Evolutionary conservation across 2,329 filamentous ascomycete genomes (phyloP).

Genomic region (Colletotrichum destructivum): DNA sequence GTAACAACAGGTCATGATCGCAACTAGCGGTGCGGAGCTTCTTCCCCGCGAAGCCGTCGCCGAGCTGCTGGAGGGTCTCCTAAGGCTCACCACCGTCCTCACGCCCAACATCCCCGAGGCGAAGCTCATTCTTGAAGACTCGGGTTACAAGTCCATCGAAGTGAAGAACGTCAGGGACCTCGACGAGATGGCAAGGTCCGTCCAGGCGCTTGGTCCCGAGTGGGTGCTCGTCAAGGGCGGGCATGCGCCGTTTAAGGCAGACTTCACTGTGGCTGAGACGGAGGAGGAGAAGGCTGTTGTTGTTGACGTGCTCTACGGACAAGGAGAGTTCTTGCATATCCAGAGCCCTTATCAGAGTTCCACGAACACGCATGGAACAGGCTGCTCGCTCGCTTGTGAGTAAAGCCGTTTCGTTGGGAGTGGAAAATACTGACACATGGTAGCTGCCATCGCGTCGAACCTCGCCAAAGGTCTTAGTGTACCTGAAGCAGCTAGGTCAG

Average conservation of each 20-base stretch:
- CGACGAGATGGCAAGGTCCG: conserved; percentile 75
- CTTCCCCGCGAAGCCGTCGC: conserved; percentile 76
- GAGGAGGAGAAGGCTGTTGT: conserved; percentile 76
- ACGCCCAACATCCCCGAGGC: conserved; percentile 87
- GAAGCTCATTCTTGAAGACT: conserved; percentile 71
- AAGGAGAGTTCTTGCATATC: conserved; percentile 70
- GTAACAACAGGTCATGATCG: conserved; percentile 84
- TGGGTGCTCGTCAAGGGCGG: conserved; percentile 93
- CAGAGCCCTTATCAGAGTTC: conserved; percentile 80
- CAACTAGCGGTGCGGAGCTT: conserved; percentile 82
- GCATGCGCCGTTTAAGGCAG: conserved; percentile 82
- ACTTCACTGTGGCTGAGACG: conserved; percentile 70
- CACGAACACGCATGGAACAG: conserved; percentile 92
- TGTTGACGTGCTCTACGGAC: conserved; percentile 82
- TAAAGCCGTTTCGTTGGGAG: conserved; percentile 36
- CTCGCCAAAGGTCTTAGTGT: conserved; percentile 73
- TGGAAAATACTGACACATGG: conserved; percentile 13
- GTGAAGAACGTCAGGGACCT: conserved; percentile 76
- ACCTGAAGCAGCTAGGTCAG: conserved; percentile 74
- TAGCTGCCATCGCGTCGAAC: conserved; percentile 83
- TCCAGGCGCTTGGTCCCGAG: conserved; percentile 79
- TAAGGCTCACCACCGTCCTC: conserved; percentile 77
- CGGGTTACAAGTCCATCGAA: conserved; percentile 56
- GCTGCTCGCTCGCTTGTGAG: conserved; percentile 91
- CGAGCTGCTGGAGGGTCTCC: conserved; percentile 70